phyloP scores from a whole-genome alignment of 2,329 filamentous ascomycete genomes.

The Hirsutella minnesotensis region DNA sequence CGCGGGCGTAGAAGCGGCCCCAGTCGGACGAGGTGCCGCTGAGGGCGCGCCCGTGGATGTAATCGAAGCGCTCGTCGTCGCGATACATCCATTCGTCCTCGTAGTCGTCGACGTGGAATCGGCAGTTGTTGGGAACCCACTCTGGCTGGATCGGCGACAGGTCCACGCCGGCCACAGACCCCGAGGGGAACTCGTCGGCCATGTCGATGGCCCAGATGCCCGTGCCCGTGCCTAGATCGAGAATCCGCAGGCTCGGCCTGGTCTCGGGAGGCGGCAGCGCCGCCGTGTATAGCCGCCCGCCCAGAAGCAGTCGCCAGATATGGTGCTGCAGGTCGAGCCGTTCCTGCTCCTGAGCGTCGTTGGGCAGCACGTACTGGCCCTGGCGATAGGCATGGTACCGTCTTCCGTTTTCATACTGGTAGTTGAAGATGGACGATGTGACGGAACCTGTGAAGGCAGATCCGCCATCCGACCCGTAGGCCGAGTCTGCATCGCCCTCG shows the following conservation, averaged over 20 bases:
- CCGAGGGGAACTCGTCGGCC: constrained; percentile 30
- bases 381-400: constrained; percentile 35
- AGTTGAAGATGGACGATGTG: constrained; percentile 30
- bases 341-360: constrained; percentile 42
- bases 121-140: constrained; percentile 48
- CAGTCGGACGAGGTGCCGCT: constrained; percentile 21
- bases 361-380: constrained; percentile 32
- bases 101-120: constrained; percentile 55
- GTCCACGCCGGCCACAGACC: constrained; percentile 35
- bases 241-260: constrained; percentile 23
- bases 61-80: constrained; percentile 25
- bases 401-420: constrained; percentile 34
- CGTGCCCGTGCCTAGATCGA: constrained; percentile 49
- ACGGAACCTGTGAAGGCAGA: constrained; percentile 21
- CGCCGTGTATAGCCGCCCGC: constrained; percentile 30
- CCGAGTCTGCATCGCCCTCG: constrained; percentile 18
- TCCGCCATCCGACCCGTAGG: constrained; percentile 20
- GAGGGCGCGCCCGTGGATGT: constrained; percentile 21
- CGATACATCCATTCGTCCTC: constrained; percentile 34
- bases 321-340: constrained; percentile 44
- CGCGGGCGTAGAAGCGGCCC: constrained; percentile 17
- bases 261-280: constrained; percentile 21
- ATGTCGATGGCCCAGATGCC: constrained; percentile 51
- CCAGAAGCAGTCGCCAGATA: constrained; percentile 34
- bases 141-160: constrained; percentile 47